Evolutionary conservation across 2,329 filamentous ascomycete species (phyloP).

Genomic region (Talaromyces sp.): DNA sequence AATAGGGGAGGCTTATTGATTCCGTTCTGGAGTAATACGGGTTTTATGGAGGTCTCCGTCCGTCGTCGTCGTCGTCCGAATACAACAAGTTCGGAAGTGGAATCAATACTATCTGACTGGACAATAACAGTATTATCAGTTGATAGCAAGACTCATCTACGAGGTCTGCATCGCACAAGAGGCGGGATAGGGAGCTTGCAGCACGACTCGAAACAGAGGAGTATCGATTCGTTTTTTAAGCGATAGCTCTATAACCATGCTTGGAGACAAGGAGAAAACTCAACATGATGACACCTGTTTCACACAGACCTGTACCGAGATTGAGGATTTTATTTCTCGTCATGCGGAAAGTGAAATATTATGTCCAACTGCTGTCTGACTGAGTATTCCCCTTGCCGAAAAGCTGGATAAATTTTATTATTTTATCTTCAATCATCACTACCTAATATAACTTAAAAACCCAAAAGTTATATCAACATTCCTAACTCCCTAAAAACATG

Average conservation of each 20-base stretch:
- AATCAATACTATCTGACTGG: slow-evolving; percentile 32
- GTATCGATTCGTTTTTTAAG: slow-evolving; percentile 72
- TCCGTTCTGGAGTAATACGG: slow-evolving; percentile 62
- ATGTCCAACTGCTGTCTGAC: slow-evolving; percentile 47
- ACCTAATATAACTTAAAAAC: neutral
- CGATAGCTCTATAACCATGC: neutral
- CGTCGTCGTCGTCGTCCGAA: neutral
- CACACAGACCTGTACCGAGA: slow-evolving; percentile 63
- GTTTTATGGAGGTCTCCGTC: slow-evolving; percentile 51
- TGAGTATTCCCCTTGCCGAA: slow-evolving; percentile 15
- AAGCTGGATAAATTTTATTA: neutral
- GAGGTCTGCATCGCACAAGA: slow-evolving; percentile 68
- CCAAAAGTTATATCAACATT: slow-evolving; percentile 4
- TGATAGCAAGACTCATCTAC: slow-evolving; percentile 68
- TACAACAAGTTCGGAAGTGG: neutral
- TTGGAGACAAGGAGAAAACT: neutral
- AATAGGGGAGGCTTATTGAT: slow-evolving; percentile 46
- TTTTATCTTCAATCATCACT: neutral
- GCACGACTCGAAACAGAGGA: slow-evolving; percentile 70
- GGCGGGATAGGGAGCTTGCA: slow-evolving; percentile 75
- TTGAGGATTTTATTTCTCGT: slow-evolving; percentile 48
- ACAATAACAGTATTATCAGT: slow-evolving; percentile 53
- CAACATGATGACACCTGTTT: slow-evolving; percentile 53
- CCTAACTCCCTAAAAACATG: slow-evolving; percentile 8
- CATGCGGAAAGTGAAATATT: slow-evolving; percentile 44